phyloP scores from a whole-genome alignment of 1,284 basidiomycete genomes.

The Leccinum subrobustum region DNA sequence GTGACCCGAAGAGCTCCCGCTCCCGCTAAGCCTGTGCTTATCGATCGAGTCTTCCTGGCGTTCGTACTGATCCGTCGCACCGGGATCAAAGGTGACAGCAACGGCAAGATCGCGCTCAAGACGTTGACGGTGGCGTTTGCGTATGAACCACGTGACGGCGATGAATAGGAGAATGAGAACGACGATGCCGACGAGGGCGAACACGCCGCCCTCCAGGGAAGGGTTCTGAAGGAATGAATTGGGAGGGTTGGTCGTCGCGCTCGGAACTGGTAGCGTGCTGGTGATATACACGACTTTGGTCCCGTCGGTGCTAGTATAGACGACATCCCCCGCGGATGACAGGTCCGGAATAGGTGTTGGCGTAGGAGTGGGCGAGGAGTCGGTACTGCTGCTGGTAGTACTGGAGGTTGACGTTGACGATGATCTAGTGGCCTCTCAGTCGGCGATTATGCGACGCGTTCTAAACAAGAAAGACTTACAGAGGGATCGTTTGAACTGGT shows the following conservation, averaged over 20 bases:
- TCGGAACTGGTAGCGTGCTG: slow-evolving; percentile 17
- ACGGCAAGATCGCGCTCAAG: slow-evolving; percentile 41
- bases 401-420: slow-evolving; percentile 10
- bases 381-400: slow-evolving; percentile 1
- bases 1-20: slow-evolving; percentile 32
- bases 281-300: slow-evolving; percentile 30
- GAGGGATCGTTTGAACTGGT: slow-evolving; percentile 8
- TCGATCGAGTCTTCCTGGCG: slow-evolving; percentile 30
- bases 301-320: slow-evolving; percentile 25
- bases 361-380: slow-evolving; percentile 3
- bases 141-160: slow-evolving; percentile 46
- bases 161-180: slow-evolving; percentile 47
- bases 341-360: slow-evolving; percentile 10
- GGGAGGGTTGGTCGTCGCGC: slow-evolving; percentile 24
- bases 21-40: slow-evolving; percentile 33
- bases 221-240: slow-evolving; percentile 62
- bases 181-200: slow-evolving; percentile 52
- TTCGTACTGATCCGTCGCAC: slow-evolving; percentile 32
- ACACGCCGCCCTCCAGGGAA: slow-evolving; percentile 54
- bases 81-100: slow-evolving; percentile 56
- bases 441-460: not conserved
- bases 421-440: slow-evolving; percentile 10
- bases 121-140: slow-evolving; percentile 46
- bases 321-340: slow-evolving; percentile 1
- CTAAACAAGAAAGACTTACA: slow-evolving; percentile 17